Base-by-base conservation (phyloP, 192 early-diverging fungal species). In the Backusella circina region DNA sequence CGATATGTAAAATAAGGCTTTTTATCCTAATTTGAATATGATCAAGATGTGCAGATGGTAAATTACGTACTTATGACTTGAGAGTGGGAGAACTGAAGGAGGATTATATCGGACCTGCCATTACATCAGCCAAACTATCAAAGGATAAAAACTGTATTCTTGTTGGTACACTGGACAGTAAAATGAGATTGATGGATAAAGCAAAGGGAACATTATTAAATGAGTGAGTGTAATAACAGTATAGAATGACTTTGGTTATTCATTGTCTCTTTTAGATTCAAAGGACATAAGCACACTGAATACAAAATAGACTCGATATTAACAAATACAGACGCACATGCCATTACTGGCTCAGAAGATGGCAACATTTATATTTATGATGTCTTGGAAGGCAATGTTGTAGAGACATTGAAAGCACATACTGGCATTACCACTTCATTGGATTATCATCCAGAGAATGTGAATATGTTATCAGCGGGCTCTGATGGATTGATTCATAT, bases 301-400 rank as follows among this genome's bases (percentile, higher is more conserved):
- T 98, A 97, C 80, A 88, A 93, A 33, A 84, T 97, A 32, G 87
- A 85, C 18, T 91, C 93, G 33, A 86, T 89, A 41, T 79, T 98
- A 7, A 86, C 88, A 13, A 88, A 89, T 67, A 89, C 86, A 44
- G 94, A 94, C 72, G 85, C 89, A 3, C 73, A 90, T 76, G 92
- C 95, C 0, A 85, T 95, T 15, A 92, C 92, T 71, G 97, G 97
- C 1, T 94, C 93, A 51, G 96, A 99, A 77, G 95, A 98, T 77
- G 95, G 95, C 10, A 83, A 80, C 38, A 91, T 98, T 6, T 91
- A 90, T 78, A 85, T 95, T 39, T 99, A 96, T 96, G 92, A 96
- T 82, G 79, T 95, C 23, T 82, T 93, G 13, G 92, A 91, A 65
- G 73, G 78, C 13, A 71, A 13, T 13, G 15, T 50, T 23, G 35